phyloP scores from a whole-genome alignment of 169 alveolate genomes.

The Perkinsus marinus region DNA sequence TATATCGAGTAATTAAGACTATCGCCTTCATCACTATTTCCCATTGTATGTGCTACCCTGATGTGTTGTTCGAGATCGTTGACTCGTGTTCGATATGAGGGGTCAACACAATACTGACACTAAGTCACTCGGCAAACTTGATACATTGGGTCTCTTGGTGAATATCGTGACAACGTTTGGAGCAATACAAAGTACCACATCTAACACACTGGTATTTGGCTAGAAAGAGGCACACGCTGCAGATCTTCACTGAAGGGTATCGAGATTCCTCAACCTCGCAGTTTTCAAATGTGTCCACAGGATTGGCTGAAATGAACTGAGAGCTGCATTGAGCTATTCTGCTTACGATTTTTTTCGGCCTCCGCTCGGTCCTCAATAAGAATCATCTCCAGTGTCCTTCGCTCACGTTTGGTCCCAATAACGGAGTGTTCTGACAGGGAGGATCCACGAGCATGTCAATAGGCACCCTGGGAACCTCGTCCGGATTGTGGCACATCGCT shows the following conservation, averaged over 20 bases:
- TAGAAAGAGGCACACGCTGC: conserved; percentile 37
- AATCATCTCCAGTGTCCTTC: neutral
- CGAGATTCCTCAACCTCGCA: conserved; percentile 6
- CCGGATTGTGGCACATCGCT: neutral
- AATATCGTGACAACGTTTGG: conserved; percentile 37
- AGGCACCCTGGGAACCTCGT: neutral
- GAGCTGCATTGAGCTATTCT: neutral
- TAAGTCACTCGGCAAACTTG: conserved; percentile 49
- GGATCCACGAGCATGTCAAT: too few relatives aligned
- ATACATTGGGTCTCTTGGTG: conserved; percentile 51
- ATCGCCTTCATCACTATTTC: neutral
- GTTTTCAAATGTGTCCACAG: neutral
- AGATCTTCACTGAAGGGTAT: conserved; percentile 33
- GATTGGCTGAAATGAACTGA: neutral
- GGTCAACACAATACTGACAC: too few relatives aligned
- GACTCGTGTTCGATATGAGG: too few relatives aligned
- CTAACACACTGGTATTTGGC: conserved; percentile 48
- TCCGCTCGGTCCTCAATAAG: neutral
- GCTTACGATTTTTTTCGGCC: neutral
- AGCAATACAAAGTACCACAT: conserved; percentile 49
- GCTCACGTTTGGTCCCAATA: neutral
- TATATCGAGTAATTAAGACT: neutral
- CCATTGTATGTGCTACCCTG: neutral
- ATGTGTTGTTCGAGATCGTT: neutral
- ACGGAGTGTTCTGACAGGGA: neutral